Conservation (phyloP, 768 basidiomycete species). For the Cubamyces lactineus region DNA sequence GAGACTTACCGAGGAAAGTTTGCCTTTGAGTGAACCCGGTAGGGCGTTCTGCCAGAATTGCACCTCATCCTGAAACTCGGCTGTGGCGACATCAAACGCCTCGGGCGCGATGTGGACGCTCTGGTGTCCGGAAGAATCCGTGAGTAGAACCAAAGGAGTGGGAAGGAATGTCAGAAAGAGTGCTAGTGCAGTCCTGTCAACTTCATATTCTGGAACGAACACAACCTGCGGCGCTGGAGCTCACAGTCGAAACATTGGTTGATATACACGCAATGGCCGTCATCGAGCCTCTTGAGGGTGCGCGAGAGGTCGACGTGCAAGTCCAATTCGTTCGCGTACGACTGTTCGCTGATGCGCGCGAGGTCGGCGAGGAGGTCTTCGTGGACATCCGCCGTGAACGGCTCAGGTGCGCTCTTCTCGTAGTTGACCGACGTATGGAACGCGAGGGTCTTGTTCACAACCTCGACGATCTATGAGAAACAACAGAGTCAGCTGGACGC, state of each 20-base stretch:
- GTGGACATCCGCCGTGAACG: constrained; percentile 57
- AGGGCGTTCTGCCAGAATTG: constrained; percentile 58
- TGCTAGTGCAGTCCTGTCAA: constrained; percentile 23
- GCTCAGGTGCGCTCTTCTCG: constrained; percentile 55
- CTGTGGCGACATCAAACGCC: constrained; percentile 54
- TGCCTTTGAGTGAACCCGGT: constrained; percentile 48
- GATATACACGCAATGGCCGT: constrained; percentile 60
- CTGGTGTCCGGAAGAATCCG: constrained; percentile 48
- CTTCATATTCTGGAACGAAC: background rate
- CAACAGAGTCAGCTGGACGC: background rate
- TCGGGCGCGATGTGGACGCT: constrained; percentile 54
- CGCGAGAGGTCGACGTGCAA: constrained; percentile 58
- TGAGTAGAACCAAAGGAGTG: constrained; percentile 50
- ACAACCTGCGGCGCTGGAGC: constrained; percentile 16
- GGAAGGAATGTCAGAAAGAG: constrained; percentile 47
- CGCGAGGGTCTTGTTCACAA: constrained; percentile 57
- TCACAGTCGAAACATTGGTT: constrained; percentile 59
- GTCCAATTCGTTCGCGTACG: constrained; percentile 55
- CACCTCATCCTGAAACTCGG: constrained; percentile 53
- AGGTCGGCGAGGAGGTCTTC: constrained; percentile 57
- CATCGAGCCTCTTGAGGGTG: constrained; percentile 56
- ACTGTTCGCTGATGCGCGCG: constrained; percentile 46
- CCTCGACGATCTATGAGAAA: constrained; percentile 52
- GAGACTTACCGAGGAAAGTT: constrained; percentile 46
- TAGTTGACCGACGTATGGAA: constrained; percentile 69